Percentiles rank a stretch among this genome's conserved stretches.
phyloP scores from a whole-genome alignment of 441 rosid species.

The Gossypium trilobum region DNA sequence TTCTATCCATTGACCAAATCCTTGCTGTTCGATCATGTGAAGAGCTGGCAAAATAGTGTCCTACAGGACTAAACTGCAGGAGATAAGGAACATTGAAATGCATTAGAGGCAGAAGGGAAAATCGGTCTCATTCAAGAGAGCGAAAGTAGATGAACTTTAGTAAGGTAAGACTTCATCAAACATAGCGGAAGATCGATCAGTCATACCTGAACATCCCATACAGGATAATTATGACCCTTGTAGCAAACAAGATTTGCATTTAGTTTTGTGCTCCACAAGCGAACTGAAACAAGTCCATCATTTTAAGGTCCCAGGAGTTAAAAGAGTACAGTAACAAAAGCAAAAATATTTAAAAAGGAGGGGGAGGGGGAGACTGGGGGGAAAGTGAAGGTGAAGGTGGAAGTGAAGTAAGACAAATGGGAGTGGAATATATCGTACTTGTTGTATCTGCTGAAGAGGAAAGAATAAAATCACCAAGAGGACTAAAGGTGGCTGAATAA shows the following conservation, averaged over 20 bases:
- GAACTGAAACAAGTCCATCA: conserved; percentile 39
- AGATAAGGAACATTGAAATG: conserved; percentile 7
- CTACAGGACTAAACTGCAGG: conserved; percentile 89
- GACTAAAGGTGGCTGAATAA: conserved; percentile 80
- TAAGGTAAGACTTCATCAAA: not conserved
- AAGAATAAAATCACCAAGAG: conserved; percentile 77
- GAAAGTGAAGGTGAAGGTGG: not conserved
- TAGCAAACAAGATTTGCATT: conserved; percentile 97
- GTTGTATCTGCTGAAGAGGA: conserved; percentile 95
- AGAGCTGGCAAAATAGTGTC: conserved; percentile 89
- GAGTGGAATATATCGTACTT: conserved; percentile 28
- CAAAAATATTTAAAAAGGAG: not conserved
- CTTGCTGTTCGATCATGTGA: conserved; percentile 97
- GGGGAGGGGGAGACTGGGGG: not conserved
- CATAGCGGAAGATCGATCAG: conserved; percentile 30
- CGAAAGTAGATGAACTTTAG: not conserved
- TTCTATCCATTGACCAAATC: conserved; percentile 91
- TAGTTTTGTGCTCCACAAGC: conserved; percentile 84
- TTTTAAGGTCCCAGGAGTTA: not conserved
- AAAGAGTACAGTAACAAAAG: not conserved
- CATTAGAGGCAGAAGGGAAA: not conserved
- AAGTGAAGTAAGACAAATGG: not conserved
- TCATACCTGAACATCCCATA: conserved; percentile 96
- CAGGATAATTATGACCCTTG: conserved; percentile 98
- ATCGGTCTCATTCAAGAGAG: not conserved